phyloP scores from a whole-genome alignment of 2,329 filamentous ascomycete genomes.

The Curvularia eragrostidis region DNA sequence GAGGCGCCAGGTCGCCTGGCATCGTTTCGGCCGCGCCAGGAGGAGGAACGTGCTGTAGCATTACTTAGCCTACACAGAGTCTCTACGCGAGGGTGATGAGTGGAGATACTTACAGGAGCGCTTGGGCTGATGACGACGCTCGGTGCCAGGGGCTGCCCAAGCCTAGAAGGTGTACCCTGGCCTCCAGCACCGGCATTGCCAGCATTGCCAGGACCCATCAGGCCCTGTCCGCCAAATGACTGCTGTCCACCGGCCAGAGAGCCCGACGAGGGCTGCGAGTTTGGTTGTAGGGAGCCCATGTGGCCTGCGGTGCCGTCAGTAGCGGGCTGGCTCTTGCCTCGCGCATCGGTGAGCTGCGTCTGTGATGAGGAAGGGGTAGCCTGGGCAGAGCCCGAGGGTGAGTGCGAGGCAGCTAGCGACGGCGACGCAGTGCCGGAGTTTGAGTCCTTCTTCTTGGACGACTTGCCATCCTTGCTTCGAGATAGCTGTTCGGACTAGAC shows the following conservation, averaged over 20 bases:
- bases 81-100: neutral
- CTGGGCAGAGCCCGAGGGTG: conserved; percentile 66
- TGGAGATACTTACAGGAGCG: conserved; percentile 63
- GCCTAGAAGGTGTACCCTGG: conserved; percentile 66
- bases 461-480: conserved; percentile 86
- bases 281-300: conserved; percentile 39
- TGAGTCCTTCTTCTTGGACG: conserved; percentile 69
- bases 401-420: conserved; percentile 65
- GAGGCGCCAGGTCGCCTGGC: conserved; percentile 94
- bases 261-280: conserved; percentile 40
- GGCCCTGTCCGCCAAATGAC: conserved; percentile 42
- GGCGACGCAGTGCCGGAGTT: conserved; percentile 78
- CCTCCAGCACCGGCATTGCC: conserved; percentile 57
- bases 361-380: conserved; percentile 87
- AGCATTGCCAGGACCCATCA: conserved; percentile 41
- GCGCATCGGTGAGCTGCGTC: conserved; percentile 81
- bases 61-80: conserved; percentile 4
- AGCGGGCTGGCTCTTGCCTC: conserved; percentile 77
- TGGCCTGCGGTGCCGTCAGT: conserved; percentile 40
- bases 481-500: conserved; percentile 81
- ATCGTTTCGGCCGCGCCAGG: conserved; percentile 96
- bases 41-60: conserved; percentile 79
- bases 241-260: conserved; percentile 41
- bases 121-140: conserved; percentile 96
- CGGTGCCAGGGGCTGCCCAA: conserved; percentile 71